A percentile compares a stretch with the other conserved stretches of the same genome.
These are phyloP conservation scores for Erythrophleum fordii DNA, from an alignment of 306 rosid genomes.

Conservation along the genomic window DNA sequence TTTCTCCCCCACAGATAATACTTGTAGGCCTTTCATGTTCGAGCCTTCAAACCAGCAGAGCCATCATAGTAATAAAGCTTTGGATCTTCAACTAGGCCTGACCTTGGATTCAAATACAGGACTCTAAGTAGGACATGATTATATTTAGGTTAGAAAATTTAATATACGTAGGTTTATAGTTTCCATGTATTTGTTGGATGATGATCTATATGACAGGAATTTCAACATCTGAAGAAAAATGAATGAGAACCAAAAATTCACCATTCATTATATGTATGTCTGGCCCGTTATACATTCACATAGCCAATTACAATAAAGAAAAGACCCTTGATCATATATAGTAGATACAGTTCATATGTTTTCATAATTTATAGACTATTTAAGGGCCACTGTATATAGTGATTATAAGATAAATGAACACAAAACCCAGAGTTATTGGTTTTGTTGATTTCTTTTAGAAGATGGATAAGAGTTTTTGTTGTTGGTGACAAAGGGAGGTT, in stretches of 20 bases:
- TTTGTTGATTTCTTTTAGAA: not conserved
- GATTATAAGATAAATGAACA: not conserved
- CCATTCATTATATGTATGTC: no score
- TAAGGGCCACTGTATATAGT: no score
- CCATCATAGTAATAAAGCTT: slow-evolving; percentile 62
- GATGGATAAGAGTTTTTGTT: not conserved
- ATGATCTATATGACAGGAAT: slow-evolving; percentile 34
- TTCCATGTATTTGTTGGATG: slow-evolving; percentile 34
- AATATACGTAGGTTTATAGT: not conserved
- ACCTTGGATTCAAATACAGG: slow-evolving; percentile 51
- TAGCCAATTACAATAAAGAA: not conserved
- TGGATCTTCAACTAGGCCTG: slow-evolving; percentile 83
- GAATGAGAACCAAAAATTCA: not conserved
- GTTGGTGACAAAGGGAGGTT: not conserved
- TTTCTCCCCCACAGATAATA: slow-evolving; percentile 49
- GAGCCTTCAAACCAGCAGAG: slow-evolving; percentile 50
- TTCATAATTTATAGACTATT: no score
- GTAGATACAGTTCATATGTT: no score
- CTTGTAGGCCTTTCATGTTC: slow-evolving; percentile 40
- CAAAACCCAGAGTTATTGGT: not conserved
- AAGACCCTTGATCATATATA: not conserved
- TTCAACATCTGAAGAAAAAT: slow-evolving; percentile 4
- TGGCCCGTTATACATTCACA: not conserved
- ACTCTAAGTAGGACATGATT: slow-evolving; percentile 45
- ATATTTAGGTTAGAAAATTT: slow-evolving; percentile 23